Base-by-base conservation (phyloP, 1,284 basidiomycete species). In the Melanopsichium pennsylvanicum region DNA sequence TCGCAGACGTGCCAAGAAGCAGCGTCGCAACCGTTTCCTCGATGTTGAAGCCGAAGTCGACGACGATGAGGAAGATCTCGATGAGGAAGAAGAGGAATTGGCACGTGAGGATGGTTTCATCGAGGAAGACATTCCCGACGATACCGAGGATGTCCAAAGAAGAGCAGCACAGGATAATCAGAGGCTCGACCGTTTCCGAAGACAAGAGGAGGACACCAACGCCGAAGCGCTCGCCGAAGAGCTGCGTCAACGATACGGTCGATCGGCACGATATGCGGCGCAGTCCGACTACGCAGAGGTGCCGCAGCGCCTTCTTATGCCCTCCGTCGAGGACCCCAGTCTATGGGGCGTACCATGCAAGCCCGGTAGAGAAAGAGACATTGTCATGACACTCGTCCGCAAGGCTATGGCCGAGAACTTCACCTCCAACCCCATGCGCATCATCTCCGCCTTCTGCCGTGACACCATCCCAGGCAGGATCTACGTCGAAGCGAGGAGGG, bases 311-410 rank as follows among this genome's bases (percentile, higher is more conserved):
- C 83, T 97, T 40, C 85, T 96, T 36, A 97, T 98, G 94, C 95
- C 95, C 29, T 91, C 90, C 13, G 93, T 97, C 7, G 90, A 96
- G 59, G 95, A 98, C 81, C 91, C 95, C 6, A 94, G 88, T 78
- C 83, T 99, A 70, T 99, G 93, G 93, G 93, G 94, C 83, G 88
- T 98, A 47, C 87, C 91, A 71, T 93, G 95, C 74, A 93, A 93
- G 92, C 87, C 89, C 42, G 94, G 95, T 15, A 88, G 92, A 59
- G 95, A 98, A 83, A 87, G 90, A 35, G 92, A 94, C 44, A 88
- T 98, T 56, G 89, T 96, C 37, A 91, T 93, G 81, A 93, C 91
- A 80, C 87, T 99, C 46, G 93, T 97, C 86, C 89, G 93, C 68
- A 97, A 97, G 82, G 87, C 90, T 18, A 86, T 92, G 51, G 90